Evolutionary conservation across 1,284 basidiomycete genomes (phyloP).

Genomic region (Megacollybia platyphylla): DNA sequence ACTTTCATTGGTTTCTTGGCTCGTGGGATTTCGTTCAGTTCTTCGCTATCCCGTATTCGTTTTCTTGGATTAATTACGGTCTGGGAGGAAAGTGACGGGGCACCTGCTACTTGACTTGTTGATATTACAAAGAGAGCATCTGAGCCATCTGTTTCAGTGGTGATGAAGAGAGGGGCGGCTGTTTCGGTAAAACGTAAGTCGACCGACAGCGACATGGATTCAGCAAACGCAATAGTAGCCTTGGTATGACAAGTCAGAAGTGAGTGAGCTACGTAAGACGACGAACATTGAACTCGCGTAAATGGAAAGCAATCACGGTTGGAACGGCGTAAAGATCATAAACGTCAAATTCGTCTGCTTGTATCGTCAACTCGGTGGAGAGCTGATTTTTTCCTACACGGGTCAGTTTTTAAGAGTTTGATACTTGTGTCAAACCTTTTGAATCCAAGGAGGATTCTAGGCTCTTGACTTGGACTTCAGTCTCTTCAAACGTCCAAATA

Average conservation of each 20-base stretch:
- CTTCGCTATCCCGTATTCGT: slow-evolving; percentile 28
- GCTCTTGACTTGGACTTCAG: slow-evolving; percentile 56
- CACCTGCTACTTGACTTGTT: slow-evolving; percentile 46
- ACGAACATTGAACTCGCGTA: slow-evolving; percentile 67
- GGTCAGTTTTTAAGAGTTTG: neutral
- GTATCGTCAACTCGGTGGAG: slow-evolving; percentile 60
- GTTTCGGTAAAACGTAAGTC: slow-evolving; percentile 67
- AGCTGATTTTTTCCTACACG: slow-evolving; percentile 45
- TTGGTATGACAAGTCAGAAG: slow-evolving; percentile 14
- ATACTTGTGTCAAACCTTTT: slow-evolving; percentile 31
- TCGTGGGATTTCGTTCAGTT: slow-evolving; percentile 16
- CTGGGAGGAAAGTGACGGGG: slow-evolving; percentile 14
- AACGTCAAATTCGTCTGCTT: slow-evolving; percentile 62
- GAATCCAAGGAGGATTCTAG: slow-evolving; percentile 51
- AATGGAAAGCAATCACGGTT: slow-evolving; percentile 59
- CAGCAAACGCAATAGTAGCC: slow-evolving; percentile 69
- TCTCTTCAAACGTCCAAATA: slow-evolving; percentile 58
- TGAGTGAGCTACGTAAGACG: slow-evolving; percentile 5
- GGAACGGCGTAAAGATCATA: slow-evolving; percentile 54
- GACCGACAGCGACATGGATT: slow-evolving; percentile 47
- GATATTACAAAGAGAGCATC: slow-evolving; percentile 64
- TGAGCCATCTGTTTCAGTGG: slow-evolving; percentile 49
- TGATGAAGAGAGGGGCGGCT: slow-evolving; percentile 58
- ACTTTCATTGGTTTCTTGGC: slow-evolving; percentile 48
- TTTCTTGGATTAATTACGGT: slow-evolving; percentile 16